Evolutionary conservation across 2,329 filamentous ascomycete species (phyloP), one percentile per base, ranked within the genome.

Genomic region (Fusarium penzigii): DNA sequence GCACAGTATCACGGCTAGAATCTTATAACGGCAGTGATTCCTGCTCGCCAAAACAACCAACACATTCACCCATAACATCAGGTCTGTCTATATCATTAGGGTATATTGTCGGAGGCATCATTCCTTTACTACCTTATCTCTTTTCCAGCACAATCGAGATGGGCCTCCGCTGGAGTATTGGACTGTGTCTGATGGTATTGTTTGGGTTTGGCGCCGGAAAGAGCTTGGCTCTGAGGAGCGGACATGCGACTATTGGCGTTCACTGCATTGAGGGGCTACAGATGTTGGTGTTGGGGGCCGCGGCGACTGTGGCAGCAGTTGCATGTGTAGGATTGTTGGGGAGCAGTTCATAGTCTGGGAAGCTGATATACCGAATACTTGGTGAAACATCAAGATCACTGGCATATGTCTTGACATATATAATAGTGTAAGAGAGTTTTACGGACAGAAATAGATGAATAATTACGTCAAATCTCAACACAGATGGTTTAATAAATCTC

Each of bases 51-150:
- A n/a, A 36, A 2, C 3, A 29, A 3, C 10, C 39, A 0, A 11
- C 48, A 54, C 36, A 66, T 9, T 68, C 69, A 25, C 78, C 80
- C 0, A 66, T 72, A 36, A 65, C 78, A 11, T 82, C 78, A 0
- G 85, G 83, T 2, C 58, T 85, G 10, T 86, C 81, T 1, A 82
- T 88, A 39, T 80, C 84, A 0, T 60, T 81, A 2, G 83, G 84
- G 0, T 88, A 88, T 60, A 76, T 86, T 36, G 68, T 85, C 2
- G 85, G 85, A 5, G 85, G 85, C 0, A 74, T 85, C 51, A 78
- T 87, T 29, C 84, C 85, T 0, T 70, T 88, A 11, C 68, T 84
- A 20, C 85, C 85, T 0, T 88, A 88, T 65, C 80, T 87, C 52
- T 80, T 85, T 48, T 68, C 73, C 14, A 42, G 56, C 3, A 71